These are phyloP conservation scores for Fusarium sp. DNA, from an alignment of 2,329 filamentous ascomycete species.

Conservation along the genomic window DNA sequence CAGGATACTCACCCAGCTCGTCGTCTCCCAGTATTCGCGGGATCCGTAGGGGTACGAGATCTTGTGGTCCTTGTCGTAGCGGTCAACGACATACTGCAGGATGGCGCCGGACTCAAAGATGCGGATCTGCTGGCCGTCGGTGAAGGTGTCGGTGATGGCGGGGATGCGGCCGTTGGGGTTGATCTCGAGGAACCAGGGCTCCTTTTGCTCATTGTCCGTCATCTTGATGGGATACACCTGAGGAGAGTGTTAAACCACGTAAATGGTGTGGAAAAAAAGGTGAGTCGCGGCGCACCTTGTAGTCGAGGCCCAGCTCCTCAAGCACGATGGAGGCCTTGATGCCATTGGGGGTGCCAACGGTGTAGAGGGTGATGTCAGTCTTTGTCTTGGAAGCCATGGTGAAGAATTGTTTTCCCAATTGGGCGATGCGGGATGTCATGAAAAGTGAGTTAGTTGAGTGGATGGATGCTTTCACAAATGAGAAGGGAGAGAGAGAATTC, in stretches of 20 bases:
- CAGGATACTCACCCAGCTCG: conserved; percentile 76
- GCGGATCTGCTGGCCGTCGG: conserved; percentile 80
- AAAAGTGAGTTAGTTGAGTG: not conserved
- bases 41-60: conserved; percentile 83
- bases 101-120: conserved; percentile 90
- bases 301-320: conserved; percentile 88
- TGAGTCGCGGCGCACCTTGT: conserved; percentile 68
- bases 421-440: conserved; percentile 49
- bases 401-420: conserved; percentile 48
- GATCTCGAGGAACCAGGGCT: conserved; percentile 90
- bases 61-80: conserved; percentile 87
- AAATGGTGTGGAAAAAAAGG: not conserved
- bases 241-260: not conserved
- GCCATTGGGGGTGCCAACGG: conserved; percentile 87
- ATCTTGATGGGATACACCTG: conserved; percentile 77
- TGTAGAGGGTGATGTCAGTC: conserved; percentile 85
- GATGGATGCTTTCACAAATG: not conserved
- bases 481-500: not conserved
- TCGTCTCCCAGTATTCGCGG: conserved; percentile 84
- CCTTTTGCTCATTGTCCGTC: conserved; percentile 82
- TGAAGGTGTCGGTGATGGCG: conserved; percentile 84
- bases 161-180: conserved; percentile 96
- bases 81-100: conserved; percentile 85
- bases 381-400: conserved; percentile 53
- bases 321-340: conserved; percentile 91